A percentile compares a stretch with the other conserved stretches of the same genome.
Evolutionary conservation across 2,329 filamentous ascomycete genomes (phyloP).

Genomic region (Coniochaeta prunicola): DNA sequence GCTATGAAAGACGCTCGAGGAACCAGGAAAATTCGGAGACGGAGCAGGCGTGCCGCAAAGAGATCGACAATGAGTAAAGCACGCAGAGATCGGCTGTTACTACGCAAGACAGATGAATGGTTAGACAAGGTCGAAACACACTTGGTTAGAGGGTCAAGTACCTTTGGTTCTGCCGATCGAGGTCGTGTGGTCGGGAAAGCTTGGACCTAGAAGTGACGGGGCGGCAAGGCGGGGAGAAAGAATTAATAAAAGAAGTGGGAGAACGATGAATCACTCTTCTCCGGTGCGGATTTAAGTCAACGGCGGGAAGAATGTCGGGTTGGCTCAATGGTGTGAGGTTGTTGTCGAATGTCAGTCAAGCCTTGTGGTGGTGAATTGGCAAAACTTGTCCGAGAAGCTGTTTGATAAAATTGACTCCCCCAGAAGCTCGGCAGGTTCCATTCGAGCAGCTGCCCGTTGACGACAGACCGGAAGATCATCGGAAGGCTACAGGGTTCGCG

Average conservation of each 20-base stretch:
- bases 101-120: background rate
- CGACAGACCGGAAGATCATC: constrained; percentile 1
- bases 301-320: background rate
- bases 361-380: background rate
- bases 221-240: background rate
- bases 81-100: background rate
- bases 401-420: background rate
- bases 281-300: background rate
- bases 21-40: background rate
- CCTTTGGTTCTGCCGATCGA: background rate
- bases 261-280: background rate
- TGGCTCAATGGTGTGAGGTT: background rate
- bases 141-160: background rate
- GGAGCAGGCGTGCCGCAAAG: background rate
- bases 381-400: background rate
- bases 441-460: background rate
- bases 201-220: background rate
- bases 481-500: background rate
- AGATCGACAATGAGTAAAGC: background rate
- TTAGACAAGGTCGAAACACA: background rate
- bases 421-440: constrained; percentile 1
- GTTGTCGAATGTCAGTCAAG: background rate
- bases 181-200: background rate
- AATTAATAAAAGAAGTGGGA: background rate
- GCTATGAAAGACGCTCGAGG: background rate